Evolutionary conservation across 2,329 filamentous ascomycete species (phyloP), one percentile per base, ranked within the genome.

Genomic region (Xylariaceae sp.): DNA sequence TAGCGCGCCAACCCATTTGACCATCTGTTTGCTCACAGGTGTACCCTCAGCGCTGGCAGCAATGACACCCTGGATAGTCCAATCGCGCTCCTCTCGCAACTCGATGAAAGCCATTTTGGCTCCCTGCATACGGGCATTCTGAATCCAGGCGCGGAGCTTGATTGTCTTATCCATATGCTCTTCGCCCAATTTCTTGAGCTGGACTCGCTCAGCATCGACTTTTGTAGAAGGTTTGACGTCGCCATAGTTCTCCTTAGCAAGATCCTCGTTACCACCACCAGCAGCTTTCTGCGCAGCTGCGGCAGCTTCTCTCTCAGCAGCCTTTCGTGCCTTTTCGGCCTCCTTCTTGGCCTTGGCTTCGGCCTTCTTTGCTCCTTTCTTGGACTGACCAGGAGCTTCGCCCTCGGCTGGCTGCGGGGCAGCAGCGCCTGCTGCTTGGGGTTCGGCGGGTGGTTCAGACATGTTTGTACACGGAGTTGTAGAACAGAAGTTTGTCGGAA

Each of bases 71-170:
- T 96, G 91, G 36, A 96, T 85, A 22, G 85, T 86, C 76, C 87
- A 85, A 63, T 84, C 80, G 52, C 80, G 75, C 68, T 88, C 83
- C 69, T 90, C 80, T 56, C 89, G 81, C 60, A 97, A 78, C 73
- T 94, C 90, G 62, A 96, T 72, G 73, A 96, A 96, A 39, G 84
- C 87, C 75, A 96, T 86, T 76, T 96, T 95, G 58, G 90, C 90
- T 52, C 87, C 86, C 74, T 97, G 92, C 61, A 87, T 85, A 58
- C 92, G 83, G 31, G 87, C 83, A 74, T 95, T 96, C 68, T 95
- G 89, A 36, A 96, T 80, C 75, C 88, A 89, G 30, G 83, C 89
- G 35, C 90, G 81, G 62, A 96, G 77, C 40, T 83, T 84, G 59
- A 96, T 79, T 30, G 82, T 81, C 72, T 88, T 83, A 61, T 83